Evolutionary conservation across 352 stramenopile species (phyloP).

Genomic region (Saprolegnia parasitica): DNA sequence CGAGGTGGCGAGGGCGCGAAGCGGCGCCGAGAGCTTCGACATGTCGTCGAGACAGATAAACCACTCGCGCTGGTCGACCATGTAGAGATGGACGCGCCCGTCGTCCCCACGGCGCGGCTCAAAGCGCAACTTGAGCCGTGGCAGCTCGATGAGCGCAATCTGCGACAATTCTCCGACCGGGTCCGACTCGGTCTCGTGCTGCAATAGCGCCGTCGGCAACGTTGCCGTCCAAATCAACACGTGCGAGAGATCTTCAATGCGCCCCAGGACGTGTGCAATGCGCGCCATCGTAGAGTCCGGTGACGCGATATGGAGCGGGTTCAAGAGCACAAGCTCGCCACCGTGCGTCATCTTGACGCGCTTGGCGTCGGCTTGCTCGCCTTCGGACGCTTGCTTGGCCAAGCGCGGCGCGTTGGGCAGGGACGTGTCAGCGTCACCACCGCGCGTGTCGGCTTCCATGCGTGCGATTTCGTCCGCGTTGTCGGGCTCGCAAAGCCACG

Average conservation of each 20-base stretch:
- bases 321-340: constrained; percentile 87
- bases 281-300: constrained; percentile 37
- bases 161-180: constrained; percentile 33
- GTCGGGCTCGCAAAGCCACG: constrained; percentile 53
- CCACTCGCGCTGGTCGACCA: constrained; percentile 81
- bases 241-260: constrained; percentile 96
- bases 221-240: constrained; percentile 92
- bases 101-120: constrained; percentile 51
- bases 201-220: neutral
- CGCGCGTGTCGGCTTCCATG: constrained; percentile 36
- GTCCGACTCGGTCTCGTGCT: constrained; percentile 33
- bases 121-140: constrained; percentile 96
- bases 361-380: constrained; percentile 46
- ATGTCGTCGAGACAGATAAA: constrained; percentile 53
- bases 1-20: constrained; percentile 41
- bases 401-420: constrained; percentile 36
- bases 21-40: constrained; percentile 9
- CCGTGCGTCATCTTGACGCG: constrained; percentile 57
- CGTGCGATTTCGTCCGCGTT: constrained; percentile 64
- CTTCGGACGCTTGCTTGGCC: constrained; percentile 30
- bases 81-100: constrained; percentile 49
- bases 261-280: constrained; percentile 88
- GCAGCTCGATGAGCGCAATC: constrained; percentile 96
- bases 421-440: constrained; percentile 5
- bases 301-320: constrained; percentile 85